phyloP scores from a whole-genome alignment of 495 filamentous ascomycete species.

The Tuber indicum region DNA sequence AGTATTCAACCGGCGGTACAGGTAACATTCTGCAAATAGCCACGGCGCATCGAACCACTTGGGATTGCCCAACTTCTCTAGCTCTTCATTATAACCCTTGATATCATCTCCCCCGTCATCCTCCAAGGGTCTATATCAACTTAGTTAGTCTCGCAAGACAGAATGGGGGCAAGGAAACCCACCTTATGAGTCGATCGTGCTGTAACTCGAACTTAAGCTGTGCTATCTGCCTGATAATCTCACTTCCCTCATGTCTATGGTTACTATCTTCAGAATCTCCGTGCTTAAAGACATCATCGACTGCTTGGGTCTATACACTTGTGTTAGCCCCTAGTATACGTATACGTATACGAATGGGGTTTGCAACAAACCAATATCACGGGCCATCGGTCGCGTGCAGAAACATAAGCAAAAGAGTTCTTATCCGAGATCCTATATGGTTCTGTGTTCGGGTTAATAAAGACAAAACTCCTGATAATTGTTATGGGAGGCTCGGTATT shows the following conservation, averaged over 20 bases:
- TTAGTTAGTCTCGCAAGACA: neutral
- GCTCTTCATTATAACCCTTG: constrained; percentile 73
- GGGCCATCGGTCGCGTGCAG: constrained; percentile 82
- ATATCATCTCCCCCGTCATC: constrained; percentile 79
- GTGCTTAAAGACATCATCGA: constrained; percentile 84
- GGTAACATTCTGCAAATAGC: constrained; percentile 90
- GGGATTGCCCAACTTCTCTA: constrained; percentile 65
- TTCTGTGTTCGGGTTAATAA: constrained; percentile 49
- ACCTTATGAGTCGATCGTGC: constrained; percentile 79
- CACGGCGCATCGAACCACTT: constrained; percentile 79
- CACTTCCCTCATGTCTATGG: constrained; percentile 73
- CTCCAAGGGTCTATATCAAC: constrained; percentile 57
- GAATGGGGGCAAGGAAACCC: constrained; percentile 41
- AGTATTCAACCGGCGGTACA: constrained; percentile 57
- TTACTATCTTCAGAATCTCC: constrained; percentile 54
- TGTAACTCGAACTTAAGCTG: constrained; percentile 92
- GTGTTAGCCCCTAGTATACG: neutral
- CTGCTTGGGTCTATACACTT: constrained; percentile 68
- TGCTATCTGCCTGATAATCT: constrained; percentile 70
- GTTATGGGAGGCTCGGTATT: neutral
- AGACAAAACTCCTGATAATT: neutral
- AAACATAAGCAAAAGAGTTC: constrained; percentile 77
- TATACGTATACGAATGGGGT: neutral
- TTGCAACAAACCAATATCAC: constrained; percentile 68
- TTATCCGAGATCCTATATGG: constrained; percentile 70